phyloP scores from a whole-genome alignment of 2,329 filamentous ascomycete species.

The Fusarium scirpi region DNA sequence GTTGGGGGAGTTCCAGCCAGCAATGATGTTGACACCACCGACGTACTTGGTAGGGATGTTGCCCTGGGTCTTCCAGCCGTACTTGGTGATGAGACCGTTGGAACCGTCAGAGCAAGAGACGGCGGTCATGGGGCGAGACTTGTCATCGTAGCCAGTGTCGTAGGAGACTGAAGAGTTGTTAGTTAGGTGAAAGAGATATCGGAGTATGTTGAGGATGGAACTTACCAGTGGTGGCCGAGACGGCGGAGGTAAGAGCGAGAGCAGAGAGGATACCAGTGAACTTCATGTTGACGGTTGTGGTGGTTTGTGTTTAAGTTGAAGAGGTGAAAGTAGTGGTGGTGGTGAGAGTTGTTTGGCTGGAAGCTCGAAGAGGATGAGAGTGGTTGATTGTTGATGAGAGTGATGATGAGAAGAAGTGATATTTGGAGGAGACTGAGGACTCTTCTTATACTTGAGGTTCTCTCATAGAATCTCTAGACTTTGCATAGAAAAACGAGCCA shows the following conservation, averaged over 20 bases:
- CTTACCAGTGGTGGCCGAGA: constrained; percentile 53
- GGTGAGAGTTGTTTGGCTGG: constrained; percentile 28
- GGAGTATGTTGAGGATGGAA: not conserved
- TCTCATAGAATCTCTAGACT: constrained; percentile 17
- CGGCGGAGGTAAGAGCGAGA: constrained; percentile 54
- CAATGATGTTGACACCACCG: constrained; percentile 64
- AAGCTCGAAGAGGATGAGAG: constrained; percentile 28
- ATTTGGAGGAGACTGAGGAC: constrained; percentile 22
- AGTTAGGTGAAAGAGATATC: constrained; percentile 7
- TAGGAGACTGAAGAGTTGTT: constrained; percentile 68
- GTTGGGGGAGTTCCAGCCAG: constrained; percentile 66
- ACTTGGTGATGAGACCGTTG: constrained; percentile 74
- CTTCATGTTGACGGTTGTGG: constrained; percentile 56
- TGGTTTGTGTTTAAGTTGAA: constrained; percentile 24
- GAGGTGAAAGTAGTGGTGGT: constrained; percentile 9
- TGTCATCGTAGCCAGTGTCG: constrained; percentile 77
- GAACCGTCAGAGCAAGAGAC: constrained; percentile 76
- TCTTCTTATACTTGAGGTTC: constrained; percentile 42
- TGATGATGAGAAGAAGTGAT: constrained; percentile 22
- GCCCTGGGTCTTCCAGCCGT: constrained; percentile 68
- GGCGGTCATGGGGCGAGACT: constrained; percentile 62
- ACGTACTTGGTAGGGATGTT: constrained; percentile 65
- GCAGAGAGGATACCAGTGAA: constrained; percentile 56
- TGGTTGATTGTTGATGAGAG: constrained; percentile 27
- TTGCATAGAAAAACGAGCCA: constrained; percentile 27